phyloP scores from a whole-genome alignment of 257 asterid species.

The Rhazya stricta region DNA sequence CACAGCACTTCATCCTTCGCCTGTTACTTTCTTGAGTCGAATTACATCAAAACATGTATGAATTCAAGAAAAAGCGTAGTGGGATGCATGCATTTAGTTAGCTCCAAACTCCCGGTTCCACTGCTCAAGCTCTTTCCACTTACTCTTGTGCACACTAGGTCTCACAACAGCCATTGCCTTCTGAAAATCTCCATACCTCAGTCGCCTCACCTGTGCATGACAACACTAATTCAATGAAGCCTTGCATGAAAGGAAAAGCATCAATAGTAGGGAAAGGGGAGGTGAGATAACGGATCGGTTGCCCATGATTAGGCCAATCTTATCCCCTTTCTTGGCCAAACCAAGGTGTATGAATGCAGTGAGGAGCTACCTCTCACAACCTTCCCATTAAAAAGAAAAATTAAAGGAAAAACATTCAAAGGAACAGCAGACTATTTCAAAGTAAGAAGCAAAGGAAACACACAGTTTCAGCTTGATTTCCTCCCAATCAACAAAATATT shows the following conservation, averaged over 20 bases:
- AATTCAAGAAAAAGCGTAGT: neutral
- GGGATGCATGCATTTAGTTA: slow-evolving; percentile 27
- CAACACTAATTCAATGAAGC: neutral
- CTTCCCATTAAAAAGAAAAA: neutral
- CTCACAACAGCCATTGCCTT: slow-evolving; percentile 77
- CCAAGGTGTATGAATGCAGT: too few species aligned
- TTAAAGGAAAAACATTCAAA: neutral
- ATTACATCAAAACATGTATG: neutral
- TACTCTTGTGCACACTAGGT: slow-evolving; percentile 85
- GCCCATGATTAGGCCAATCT: too few species aligned
- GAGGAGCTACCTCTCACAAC: too few species aligned
- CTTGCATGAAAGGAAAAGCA: too few species aligned
- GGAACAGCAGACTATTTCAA: neutral
- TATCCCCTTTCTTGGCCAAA: too few species aligned
- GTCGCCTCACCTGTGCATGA: slow-evolving; percentile 61
- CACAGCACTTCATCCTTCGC: neutral
- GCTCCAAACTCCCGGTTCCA: slow-evolving; percentile 93
- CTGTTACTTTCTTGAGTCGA: neutral
- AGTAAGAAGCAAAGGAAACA: neutral
- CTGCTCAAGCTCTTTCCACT: slow-evolving; percentile 86
- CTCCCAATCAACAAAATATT: too few species aligned
- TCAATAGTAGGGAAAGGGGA: too few species aligned
- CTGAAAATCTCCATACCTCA: slow-evolving; percentile 67
- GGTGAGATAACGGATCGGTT: too few species aligned
- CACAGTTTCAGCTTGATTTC: too few species aligned